Conservation (phyloP, 2,329 filamentous ascomycete genomes). For the Aspergillus cejpii region DNA sequence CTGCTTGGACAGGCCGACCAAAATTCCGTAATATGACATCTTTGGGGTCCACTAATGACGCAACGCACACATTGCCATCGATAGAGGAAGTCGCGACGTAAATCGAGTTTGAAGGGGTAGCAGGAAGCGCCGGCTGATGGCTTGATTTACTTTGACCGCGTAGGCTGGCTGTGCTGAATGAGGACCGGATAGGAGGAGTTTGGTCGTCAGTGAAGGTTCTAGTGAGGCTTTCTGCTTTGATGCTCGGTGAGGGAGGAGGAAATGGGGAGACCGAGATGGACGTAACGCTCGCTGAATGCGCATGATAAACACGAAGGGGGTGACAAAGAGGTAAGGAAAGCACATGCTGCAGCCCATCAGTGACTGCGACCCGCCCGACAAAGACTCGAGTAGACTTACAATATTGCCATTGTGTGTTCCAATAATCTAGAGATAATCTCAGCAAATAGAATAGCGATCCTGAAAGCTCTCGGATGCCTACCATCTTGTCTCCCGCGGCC, state of each 20-base stretch:
- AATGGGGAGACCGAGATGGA: slow-evolving; percentile 84
- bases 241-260: slow-evolving; percentile 53
- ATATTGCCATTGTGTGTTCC: slow-evolving; percentile 97
- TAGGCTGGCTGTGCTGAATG: slow-evolving; percentile 26
- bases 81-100: slow-evolving; percentile 90
- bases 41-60: slow-evolving; percentile 76
- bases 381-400: slow-evolving; percentile 48
- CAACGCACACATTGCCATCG: slow-evolving; percentile 90
- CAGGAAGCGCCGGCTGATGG: slow-evolving; percentile 48
- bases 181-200: slow-evolving; percentile 18
- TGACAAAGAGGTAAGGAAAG: slow-evolving; percentile 76
- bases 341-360: slow-evolving; percentile 59
- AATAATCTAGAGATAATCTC: slow-evolving; percentile 57
- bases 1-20: slow-evolving; percentile 81
- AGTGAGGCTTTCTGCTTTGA: slow-evolving; percentile 34
- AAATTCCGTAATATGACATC: slow-evolving; percentile 92
- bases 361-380: slow-evolving; percentile 1
- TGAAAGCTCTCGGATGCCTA: slow-evolving; percentile 37
- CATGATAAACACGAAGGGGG: slow-evolving; percentile 76
- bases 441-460: slow-evolving; percentile 24
- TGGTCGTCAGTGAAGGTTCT: slow-evolving; percentile 29
- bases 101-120: slow-evolving; percentile 80
- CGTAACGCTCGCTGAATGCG: slow-evolving; percentile 86
- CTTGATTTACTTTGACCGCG: slow-evolving; percentile 24
- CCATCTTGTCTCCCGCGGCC: slow-evolving; percentile 95